Percentiles rank a stretch among this genome's conserved stretches.
These are phyloP conservation scores for Monosporascus sp. DNA, from an alignment of 2,329 filamentous ascomycete genomes.

Conservation along the genomic window DNA sequence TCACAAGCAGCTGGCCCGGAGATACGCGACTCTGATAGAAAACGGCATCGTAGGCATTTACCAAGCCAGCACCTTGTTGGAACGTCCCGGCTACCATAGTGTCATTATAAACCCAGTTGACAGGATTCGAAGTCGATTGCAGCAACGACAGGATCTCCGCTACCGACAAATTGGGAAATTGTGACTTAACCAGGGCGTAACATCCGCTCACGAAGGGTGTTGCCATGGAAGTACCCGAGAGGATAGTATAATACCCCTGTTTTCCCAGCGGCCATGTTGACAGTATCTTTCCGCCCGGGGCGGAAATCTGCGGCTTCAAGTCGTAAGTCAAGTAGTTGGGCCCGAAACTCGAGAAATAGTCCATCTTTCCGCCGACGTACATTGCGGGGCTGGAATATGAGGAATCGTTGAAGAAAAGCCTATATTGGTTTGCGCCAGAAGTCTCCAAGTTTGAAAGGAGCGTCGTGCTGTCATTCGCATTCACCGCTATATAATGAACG, in stretches of 20 bases:
- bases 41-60: constrained; percentile 28
- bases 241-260: constrained; percentile 26
- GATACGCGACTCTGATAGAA: constrained; percentile 14
- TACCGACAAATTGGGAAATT: constrained; percentile 20
- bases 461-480: constrained; percentile 4
- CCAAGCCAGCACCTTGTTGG: constrained; percentile 30
- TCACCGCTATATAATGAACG: constrained; percentile 8
- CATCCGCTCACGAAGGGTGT: constrained; percentile 28
- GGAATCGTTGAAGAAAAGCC: constrained; percentile 12
- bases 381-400: constrained; percentile 11
- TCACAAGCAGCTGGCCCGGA: constrained; percentile 17
- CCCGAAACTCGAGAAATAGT: constrained; percentile 18
- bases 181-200: constrained; percentile 31
- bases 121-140: constrained; percentile 23
- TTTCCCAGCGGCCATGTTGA: constrained; percentile 28
- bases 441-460: constrained; percentile 8
- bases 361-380: constrained; percentile 12
- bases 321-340: constrained; percentile 16
- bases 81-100: constrained; percentile 22
- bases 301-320: constrained; percentile 27
- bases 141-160: constrained; percentile 24
- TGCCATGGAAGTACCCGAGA: constrained; percentile 33
- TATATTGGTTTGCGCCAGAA: constrained; percentile 8
- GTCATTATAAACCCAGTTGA: constrained; percentile 21
- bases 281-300: constrained; percentile 30